Evolutionary conservation across 257 asterid genomes (phyloP).

Genomic region (Solanum pinnatisectum): DNA sequence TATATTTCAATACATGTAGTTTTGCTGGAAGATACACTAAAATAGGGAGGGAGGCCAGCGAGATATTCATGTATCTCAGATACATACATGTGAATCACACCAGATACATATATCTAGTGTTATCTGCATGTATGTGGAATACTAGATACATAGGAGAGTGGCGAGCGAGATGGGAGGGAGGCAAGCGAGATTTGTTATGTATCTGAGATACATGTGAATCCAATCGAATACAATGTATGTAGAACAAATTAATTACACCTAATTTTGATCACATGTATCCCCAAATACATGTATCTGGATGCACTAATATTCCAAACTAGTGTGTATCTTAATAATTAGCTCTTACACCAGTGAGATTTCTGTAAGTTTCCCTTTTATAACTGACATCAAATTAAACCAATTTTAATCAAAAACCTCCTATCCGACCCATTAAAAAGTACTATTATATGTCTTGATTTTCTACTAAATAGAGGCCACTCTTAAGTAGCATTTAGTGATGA

Average conservation of each 20-base stretch:
- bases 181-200: neutral
- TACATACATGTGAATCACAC: too few relatives aligned
- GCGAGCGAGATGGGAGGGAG: neutral
- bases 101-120: too few relatives aligned
- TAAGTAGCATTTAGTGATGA: neutral
- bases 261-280: neutral
- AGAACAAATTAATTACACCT: too few relatives aligned
- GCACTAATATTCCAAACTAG: too few relatives aligned
- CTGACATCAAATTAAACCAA: neutral
- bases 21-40: neutral
- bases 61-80: too few relatives aligned
- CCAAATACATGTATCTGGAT: neutral
- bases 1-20: neutral
- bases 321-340: too few relatives aligned
- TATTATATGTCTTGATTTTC: neutral
- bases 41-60: neutral
- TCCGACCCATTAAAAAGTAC: neutral
- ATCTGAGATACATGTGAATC: accelerated
- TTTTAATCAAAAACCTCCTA: neutral
- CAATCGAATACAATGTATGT: neutral
- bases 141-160: neutral
- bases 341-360: too few relatives aligned
- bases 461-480: neutral
- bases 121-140: neutral
- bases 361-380: too few relatives aligned